A percentile compares a stretch with the other conserved stretches of the same genome.
Evolutionary conservation across 108 stramenopile genomes (phyloP).

Genomic region (Skeletonema grethae): DNA sequence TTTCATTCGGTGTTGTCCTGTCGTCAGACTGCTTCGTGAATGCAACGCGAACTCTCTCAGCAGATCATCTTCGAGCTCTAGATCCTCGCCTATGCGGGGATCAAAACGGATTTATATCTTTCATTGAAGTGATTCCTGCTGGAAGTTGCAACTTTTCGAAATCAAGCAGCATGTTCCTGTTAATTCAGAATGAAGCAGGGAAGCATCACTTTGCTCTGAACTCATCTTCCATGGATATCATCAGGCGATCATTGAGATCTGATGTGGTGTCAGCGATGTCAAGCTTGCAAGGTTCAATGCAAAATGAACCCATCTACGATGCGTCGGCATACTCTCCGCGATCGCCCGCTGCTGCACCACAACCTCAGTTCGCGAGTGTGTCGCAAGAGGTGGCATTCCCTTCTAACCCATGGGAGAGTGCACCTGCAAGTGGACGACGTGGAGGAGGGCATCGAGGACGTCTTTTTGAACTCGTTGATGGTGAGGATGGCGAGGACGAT

Average conservation of each 20-base stretch:
- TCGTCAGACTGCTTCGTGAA: slow-evolving; percentile 69
- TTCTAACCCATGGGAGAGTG: slow-evolving; percentile 40
- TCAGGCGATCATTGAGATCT: slow-evolving; percentile 48
- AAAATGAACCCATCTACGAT: slow-evolving; percentile 9
- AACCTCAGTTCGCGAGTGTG: slow-evolving; percentile 35
- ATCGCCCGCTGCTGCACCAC: slow-evolving; percentile 21
- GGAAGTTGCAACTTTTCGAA: slow-evolving; percentile 54
- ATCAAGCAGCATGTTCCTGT: slow-evolving; percentile 64
- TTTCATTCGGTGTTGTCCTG: slow-evolving; percentile 75
- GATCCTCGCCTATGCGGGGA: slow-evolving; percentile 69
- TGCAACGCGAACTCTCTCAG: slow-evolving; percentile 35
- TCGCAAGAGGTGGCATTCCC: slow-evolving; percentile 29
- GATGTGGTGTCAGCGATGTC: slow-evolving; percentile 16
- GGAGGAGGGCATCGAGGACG: slow-evolving; percentile 65
- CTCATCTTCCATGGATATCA: slow-evolving; percentile 43
- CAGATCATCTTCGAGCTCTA: slow-evolving; percentile 56
- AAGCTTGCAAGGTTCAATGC: slow-evolving; percentile 24
- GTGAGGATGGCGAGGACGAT: slow-evolving; percentile 65
- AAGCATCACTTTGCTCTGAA: slow-evolving; percentile 37
- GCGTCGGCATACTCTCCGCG: slow-evolving; percentile 37
- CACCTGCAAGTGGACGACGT: slow-evolving; percentile 25
- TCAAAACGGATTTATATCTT: slow-evolving; percentile 49
- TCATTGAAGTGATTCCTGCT: slow-evolving; percentile 55
- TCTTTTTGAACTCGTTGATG: slow-evolving; percentile 84
- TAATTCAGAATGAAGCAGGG: slow-evolving; percentile 70